phyloP scores from a whole-genome alignment of 176 grass and related monocot genomes.

The Alloteropsis semialata region DNA sequence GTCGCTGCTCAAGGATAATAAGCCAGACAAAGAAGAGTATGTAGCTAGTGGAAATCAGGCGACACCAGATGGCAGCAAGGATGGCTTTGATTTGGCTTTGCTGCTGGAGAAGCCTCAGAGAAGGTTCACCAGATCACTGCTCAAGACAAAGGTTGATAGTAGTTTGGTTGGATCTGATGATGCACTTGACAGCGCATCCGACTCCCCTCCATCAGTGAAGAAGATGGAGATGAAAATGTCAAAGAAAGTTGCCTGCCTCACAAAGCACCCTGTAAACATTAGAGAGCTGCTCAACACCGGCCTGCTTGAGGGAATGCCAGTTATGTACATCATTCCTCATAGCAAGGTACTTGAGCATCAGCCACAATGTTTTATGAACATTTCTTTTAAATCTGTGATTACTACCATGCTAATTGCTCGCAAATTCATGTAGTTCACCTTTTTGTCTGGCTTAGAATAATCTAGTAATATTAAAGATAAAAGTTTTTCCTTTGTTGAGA shows the following conservation, averaged over 20 bases:
- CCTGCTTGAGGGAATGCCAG: constrained; percentile 41
- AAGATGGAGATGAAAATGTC: constrained; percentile 79
- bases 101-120: constrained; percentile 13
- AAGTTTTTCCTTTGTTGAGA: not conserved
- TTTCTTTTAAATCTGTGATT: not conserved
- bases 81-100: constrained; percentile 11
- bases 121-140: constrained; percentile 54
- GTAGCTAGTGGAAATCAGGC: not conserved
- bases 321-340: constrained; percentile 46
- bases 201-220: constrained; percentile 40
- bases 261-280: constrained; percentile 46
- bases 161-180: constrained; percentile 31
- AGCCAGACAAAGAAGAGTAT: constrained; percentile 18
- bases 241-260: constrained; percentile 56
- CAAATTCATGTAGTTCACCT: not conserved
- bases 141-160: constrained; percentile 40
- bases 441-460: not conserved
- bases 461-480: not conserved
- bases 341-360: constrained; percentile 42
- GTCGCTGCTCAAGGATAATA: constrained; percentile 31
- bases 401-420: not conserved
- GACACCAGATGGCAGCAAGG: not conserved
- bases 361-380: not conserved
- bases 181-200: constrained; percentile 10
- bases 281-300: constrained; percentile 54